Evolutionary conservation across 176 grass and related monocot species (phyloP), one percentile per base, ranked within the genome.

Genomic region (Cymbopogon citratus): DNA sequence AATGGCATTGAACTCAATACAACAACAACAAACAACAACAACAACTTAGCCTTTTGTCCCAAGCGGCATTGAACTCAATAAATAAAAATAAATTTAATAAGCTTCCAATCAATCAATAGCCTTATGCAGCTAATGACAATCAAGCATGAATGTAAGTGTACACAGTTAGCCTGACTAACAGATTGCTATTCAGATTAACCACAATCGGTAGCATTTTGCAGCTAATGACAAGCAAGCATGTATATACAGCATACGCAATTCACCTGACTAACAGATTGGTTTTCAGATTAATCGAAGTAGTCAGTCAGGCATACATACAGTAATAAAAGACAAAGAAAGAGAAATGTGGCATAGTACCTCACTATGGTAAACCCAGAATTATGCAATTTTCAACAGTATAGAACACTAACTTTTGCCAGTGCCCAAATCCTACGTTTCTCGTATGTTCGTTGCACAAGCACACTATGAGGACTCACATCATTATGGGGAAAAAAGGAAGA

Each of bases 1-100:
- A 68, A 52, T 35, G 52, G 6, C 49, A 41, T 65, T 44, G 15
- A 49, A 14, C 39, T 75, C 52, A 67, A 80, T 35, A 73, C n/a
- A n/a, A n/a, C n/a, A n/a, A n/a, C n/a, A n/a, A n/a, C n/a, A n/a
- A n/a, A n/a, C n/a, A n/a, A n/a, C n/a, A n/a, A n/a, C n/a, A n/a
- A n/a, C n/a, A n/a, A n/a, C n/a, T n/a, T n/a, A n/a, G n/a, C n/a
- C n/a, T n/a, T n/a, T n/a, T n/a, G n/a, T n/a, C n/a, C n/a, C n/a
- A n/a, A n/a, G n/a, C n/a, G 52, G 6, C 49, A 41, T 65, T 44
- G 15, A 49, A 14, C 39, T 75, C 52, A 67, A 80, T 35, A 73
- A 35, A 71, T 26, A 67, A 13, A 16, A 69, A 77, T 13, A 34
- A 82, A 23, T 73, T 72, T 16, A 81, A 81, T 28, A 85, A 69